Percentiles rank a stretch among this genome's conserved stretches.
Conservation (phyloP, 768 basidiomycete species). For the Lactifluus piperatus region DNA sequence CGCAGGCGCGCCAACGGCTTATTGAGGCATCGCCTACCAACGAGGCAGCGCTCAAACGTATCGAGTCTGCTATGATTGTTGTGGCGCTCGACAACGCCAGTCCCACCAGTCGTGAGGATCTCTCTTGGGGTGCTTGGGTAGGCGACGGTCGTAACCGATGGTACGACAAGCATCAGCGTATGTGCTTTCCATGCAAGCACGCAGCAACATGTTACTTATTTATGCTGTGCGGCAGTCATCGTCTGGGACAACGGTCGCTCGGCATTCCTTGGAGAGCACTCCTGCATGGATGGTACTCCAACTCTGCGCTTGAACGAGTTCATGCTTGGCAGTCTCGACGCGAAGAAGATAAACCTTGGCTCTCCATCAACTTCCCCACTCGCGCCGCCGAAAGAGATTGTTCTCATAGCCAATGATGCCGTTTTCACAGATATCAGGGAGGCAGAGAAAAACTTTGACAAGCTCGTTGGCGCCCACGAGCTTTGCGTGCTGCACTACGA, state of each 20-base stretch:
- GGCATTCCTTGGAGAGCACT: conserved; percentile 85
- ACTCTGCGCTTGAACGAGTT: conserved; percentile 96
- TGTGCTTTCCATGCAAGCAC: conserved; percentile 23
- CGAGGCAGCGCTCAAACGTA: conserved; percentile 55
- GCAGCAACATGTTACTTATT: neutral
- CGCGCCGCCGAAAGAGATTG: conserved; percentile 52
- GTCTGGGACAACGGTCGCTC: conserved; percentile 93
- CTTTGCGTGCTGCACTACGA: conserved; percentile 35
- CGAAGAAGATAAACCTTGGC: conserved; percentile 70
- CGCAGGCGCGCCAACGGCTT: conserved; percentile 51
- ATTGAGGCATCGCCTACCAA: conserved; percentile 60
- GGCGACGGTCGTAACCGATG: conserved; percentile 88
- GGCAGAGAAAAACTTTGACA: conserved; percentile 63
- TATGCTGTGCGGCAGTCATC: conserved; percentile 49
- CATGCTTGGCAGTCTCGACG: conserved; percentile 64
- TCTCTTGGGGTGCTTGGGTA: conserved; percentile 79
- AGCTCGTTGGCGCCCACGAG: conserved; percentile 70
- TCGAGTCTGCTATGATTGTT: conserved; percentile 86
- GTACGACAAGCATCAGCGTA: conserved; percentile 95
- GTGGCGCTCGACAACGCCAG: conserved; percentile 77
- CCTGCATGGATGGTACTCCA: conserved; percentile 90
- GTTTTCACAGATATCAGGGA: conserved; percentile 43
- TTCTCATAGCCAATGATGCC: conserved; percentile 55
- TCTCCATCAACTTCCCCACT: conserved; percentile 23
- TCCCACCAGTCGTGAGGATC: conserved; percentile 74